phyloP scores from a whole-genome alignment of 2,329 filamentous ascomycete species.

The Penicillium italicum region DNA sequence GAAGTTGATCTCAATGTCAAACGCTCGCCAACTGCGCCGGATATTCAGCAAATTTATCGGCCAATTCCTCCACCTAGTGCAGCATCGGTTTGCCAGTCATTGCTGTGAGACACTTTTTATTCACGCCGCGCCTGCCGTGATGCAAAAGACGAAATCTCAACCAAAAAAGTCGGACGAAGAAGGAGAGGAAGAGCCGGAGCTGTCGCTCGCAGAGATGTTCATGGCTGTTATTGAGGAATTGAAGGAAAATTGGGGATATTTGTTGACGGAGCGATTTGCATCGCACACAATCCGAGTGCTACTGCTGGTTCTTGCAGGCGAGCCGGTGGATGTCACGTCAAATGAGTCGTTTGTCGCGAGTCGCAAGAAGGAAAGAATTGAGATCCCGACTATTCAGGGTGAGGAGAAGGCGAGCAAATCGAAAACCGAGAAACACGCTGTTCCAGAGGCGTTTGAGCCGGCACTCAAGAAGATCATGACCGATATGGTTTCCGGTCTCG shows the following conservation, averaged over 20 bases:
- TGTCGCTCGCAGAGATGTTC: conserved; percentile 80
- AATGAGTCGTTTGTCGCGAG: conserved; percentile 77
- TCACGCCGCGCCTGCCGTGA: conserved; percentile 73
- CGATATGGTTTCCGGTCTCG: conserved; percentile 70
- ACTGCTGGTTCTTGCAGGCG: conserved; percentile 78
- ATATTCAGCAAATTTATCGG: conserved; percentile 81
- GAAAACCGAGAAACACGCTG: conserved; percentile 50
- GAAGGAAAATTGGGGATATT: conserved; percentile 75
- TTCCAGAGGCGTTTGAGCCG: conserved; percentile 73
- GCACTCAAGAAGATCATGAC: conserved; percentile 78
- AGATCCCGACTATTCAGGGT: conserved; percentile 48
- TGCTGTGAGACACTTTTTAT: conserved; percentile 93
- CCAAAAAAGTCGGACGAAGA: conserved; percentile 45
- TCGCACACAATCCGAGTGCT: conserved; percentile 87
- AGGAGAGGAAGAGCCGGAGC: conserved; percentile 45
- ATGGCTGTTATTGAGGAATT: conserved; percentile 80
- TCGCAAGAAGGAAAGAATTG: conserved; percentile 84
- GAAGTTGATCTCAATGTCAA: conserved; percentile 78
- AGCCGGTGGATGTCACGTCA: conserved; percentile 67
- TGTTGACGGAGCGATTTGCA: conserved; percentile 84
- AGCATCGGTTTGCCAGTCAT: conserved; percentile 95
- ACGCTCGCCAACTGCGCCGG: conserved; percentile 73
- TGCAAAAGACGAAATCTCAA: conserved; percentile 61
- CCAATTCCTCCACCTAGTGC: conserved; percentile 84
- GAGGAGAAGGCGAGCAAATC: conserved; percentile 50